A percentile compares a stretch with the other conserved stretches of the same genome.
Conservation (phyloP, 441 rosid species). For the Euphorbia celastroides region DNA sequence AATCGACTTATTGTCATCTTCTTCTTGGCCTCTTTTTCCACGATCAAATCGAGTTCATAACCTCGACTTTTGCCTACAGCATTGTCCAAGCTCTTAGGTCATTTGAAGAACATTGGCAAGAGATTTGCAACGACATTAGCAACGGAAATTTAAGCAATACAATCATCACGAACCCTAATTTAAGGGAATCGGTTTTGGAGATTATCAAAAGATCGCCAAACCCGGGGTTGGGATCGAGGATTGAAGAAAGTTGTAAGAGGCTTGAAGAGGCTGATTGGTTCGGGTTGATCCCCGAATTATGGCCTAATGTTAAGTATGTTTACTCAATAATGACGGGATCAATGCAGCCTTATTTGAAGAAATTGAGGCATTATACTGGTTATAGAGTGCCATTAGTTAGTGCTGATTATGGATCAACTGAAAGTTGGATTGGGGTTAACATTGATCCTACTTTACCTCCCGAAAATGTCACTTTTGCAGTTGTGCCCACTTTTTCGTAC, state of each 20-base stretch:
- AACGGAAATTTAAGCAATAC: slow-evolving; percentile 41
- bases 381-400: slow-evolving; percentile 52
- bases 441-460: slow-evolving; percentile 66
- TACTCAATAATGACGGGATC: slow-evolving; percentile 93
- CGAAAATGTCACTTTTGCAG: slow-evolving; percentile 67
- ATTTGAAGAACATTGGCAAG: slow-evolving; percentile 69
- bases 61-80: slow-evolving; percentile 79
- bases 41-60: slow-evolving; percentile 52
- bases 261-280: slow-evolving; percentile 44
- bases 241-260: slow-evolving; percentile 43
- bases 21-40: slow-evolving; percentile 63
- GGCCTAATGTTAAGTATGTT: slow-evolving; percentile 84
- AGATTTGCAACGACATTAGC: slow-evolving; percentile 52
- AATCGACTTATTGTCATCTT: slow-evolving; percentile 81
- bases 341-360: slow-evolving; percentile 65
- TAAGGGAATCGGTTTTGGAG: slow-evolving; percentile 50
- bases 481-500: slow-evolving; percentile 75
- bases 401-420: slow-evolving; percentile 86
- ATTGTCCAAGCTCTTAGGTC: slow-evolving; percentile 65
- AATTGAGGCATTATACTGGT: slow-evolving; percentile 59
- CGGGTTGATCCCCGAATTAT: slow-evolving; percentile 49
- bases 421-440: slow-evolving; percentile 92
- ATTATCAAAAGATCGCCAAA: slow-evolving; percentile 36
- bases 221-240: slow-evolving; percentile 43
- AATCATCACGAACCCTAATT: slow-evolving; percentile 40